Conservation (phyloP, 2,329 filamentous ascomycete genomes). For the Pseudogymnoascus pannorum region DNA sequence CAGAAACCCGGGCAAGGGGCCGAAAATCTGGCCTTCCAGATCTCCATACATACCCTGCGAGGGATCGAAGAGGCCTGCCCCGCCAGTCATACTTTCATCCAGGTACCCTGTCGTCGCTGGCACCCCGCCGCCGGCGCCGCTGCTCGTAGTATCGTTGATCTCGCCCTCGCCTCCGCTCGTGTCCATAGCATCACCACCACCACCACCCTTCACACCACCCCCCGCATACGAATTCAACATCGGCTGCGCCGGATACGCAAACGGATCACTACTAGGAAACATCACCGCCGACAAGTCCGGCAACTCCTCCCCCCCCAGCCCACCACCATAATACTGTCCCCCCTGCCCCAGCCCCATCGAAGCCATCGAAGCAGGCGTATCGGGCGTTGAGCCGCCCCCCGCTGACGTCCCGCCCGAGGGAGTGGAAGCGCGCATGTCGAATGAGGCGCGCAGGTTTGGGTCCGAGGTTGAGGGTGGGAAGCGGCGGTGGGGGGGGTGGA, state of each 20-base stretch:
- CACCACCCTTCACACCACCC: no score
- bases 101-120: not conserved
- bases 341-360: not conserved
- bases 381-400: not conserved
- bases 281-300: constrained; percentile 71
- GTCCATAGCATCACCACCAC: constrained; percentile 13
- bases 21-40: constrained; percentile 66
- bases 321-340: constrained; percentile 34
- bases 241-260: constrained; percentile 72
- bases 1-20: constrained; percentile 63
- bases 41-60: constrained; percentile 39
- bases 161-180: constrained; percentile 4
- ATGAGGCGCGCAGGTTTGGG: not conserved
- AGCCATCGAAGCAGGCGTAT: not conserved
- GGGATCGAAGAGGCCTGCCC: not conserved
- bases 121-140: not conserved
- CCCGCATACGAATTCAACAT: constrained; percentile 46
- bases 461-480: not conserved
- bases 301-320: constrained; percentile 34
- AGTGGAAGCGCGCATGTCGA: not conserved
- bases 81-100: not conserved
- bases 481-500: not conserved
- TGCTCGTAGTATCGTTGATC: not conserved
- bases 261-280: constrained; percentile 72
- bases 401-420: not conserved